These are phyloP conservation scores for Claviceps monticola DNA, from an alignment of 2,329 filamentous ascomycete genomes.

Conservation along the genomic window DNA sequence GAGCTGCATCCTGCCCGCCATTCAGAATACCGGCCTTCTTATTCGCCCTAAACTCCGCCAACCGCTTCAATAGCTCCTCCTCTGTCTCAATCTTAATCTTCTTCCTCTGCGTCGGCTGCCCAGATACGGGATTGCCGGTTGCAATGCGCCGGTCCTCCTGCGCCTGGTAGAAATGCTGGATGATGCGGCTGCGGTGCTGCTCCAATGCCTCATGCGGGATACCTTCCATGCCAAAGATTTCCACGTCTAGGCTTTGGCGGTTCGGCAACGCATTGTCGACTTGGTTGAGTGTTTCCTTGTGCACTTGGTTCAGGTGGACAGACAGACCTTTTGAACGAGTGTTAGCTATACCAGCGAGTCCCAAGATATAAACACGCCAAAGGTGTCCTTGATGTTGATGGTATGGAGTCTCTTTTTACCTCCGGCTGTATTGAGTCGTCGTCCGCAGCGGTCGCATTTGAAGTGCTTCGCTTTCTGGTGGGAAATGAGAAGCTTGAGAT, in stretches of 20 bases:
- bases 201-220: constrained; percentile 76
- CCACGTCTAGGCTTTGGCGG: constrained; percentile 71
- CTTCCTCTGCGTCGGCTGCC: constrained; percentile 46
- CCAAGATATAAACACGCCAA: neutral
- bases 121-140: constrained; percentile 72
- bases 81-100: constrained; percentile 61
- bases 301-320: constrained; percentile 96
- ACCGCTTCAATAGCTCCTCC: constrained; percentile 65
- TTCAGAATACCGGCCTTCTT: constrained; percentile 17
- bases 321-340: constrained; percentile 52
- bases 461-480: constrained; percentile 99
- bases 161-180: constrained; percentile 71
- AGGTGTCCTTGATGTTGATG: too few species aligned
- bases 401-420: constrained; percentile 37
- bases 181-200: constrained; percentile 75
- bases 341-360: too few species aligned
- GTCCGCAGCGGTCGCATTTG: constrained; percentile 84
- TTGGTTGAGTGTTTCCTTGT: constrained; percentile 77
- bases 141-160: constrained; percentile 69
- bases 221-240: constrained; percentile 98
- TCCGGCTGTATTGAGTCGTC: constrained; percentile 85
- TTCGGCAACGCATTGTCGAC: constrained; percentile 90
- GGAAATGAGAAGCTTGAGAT: constrained; percentile 87
- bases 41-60: constrained; percentile 63
- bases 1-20: neutral